These are phyloP conservation scores for Salix suchowensis DNA, from an alignment of 345 rosid genomes.

Conservation along the genomic window DNA sequence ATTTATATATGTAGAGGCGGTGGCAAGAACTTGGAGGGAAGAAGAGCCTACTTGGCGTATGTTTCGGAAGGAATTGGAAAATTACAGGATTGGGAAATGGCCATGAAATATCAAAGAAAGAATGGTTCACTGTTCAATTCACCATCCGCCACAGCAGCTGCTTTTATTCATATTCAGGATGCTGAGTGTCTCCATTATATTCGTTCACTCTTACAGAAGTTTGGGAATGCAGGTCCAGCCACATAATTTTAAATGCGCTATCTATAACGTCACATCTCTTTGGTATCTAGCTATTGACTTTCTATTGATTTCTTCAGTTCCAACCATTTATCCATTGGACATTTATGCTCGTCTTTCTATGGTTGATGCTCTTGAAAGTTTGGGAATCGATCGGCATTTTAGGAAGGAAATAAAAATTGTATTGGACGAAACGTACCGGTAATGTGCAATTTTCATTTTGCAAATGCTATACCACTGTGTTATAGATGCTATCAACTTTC, in stretches of 20 bases:
- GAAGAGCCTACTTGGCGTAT: constrained; percentile 55
- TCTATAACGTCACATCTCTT: not conserved
- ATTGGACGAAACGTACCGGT: constrained; percentile 67
- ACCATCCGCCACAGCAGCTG: constrained; percentile 86
- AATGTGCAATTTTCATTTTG: constrained; percentile 7
- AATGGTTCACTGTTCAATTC: constrained; percentile 81
- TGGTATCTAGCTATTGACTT: constrained; percentile 10
- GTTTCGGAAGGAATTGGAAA: constrained; percentile 65
- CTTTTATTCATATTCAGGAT: constrained; percentile 46
- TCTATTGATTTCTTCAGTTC: constrained; percentile 47
- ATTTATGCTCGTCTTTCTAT: constrained; percentile 49
- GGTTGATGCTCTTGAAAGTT: constrained; percentile 55
- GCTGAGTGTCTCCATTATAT: constrained; percentile 63
- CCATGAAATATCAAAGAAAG: constrained; percentile 60
- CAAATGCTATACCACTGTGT: not conserved
- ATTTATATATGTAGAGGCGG: constrained; percentile 16
- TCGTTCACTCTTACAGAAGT: constrained; percentile 46
- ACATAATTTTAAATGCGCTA: not conserved
- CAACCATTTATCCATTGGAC: constrained; percentile 63
- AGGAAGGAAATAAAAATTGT: constrained; percentile 43
- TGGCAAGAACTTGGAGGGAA: constrained; percentile 39
- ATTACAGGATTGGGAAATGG: constrained; percentile 54
- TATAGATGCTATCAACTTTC: not conserved
- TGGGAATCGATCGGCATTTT: constrained; percentile 69
- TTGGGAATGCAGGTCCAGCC: constrained; percentile 57